phyloP scores from a whole-genome alignment of 176 grass and related monocot genomes.

The Saccharum officinarum region DNA sequence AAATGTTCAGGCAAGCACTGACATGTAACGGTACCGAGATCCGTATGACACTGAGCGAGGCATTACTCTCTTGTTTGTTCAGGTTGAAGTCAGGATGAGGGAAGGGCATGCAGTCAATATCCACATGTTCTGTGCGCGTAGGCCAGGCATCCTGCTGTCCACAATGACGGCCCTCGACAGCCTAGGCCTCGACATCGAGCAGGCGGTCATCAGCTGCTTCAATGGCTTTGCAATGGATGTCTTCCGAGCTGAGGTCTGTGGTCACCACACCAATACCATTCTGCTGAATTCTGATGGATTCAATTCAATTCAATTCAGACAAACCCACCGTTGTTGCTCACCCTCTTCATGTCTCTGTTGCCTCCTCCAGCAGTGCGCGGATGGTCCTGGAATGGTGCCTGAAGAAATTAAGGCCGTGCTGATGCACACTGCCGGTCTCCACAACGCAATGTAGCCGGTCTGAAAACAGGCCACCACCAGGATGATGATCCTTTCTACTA shows the following conservation, averaged over 20 bases:
- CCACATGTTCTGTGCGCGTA: constrained; percentile 83
- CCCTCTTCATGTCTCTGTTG: constrained; percentile 19
- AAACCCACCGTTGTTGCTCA: neutral
- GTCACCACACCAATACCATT: neutral
- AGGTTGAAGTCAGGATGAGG: constrained; percentile 86
- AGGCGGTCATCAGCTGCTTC: constrained; percentile 77
- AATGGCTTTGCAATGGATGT: constrained; percentile 73
- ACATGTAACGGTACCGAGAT: neutral
- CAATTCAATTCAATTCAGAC: neutral
- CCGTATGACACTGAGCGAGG: neutral
- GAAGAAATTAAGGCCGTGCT: constrained; percentile 87
- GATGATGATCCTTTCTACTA: neutral
- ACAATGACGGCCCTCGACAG: constrained; percentile 69
- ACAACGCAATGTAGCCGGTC: constrained; percentile 39
- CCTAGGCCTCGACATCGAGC: constrained; percentile 69
- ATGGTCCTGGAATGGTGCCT: constrained; percentile 53
- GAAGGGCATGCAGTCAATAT: constrained; percentile 75
- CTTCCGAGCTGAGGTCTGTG: constrained; percentile 72
- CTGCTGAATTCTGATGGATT: neutral
- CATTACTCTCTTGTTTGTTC: neutral
- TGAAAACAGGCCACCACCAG: neutral
- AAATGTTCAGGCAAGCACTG: neutral
- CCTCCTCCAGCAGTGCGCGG: constrained; percentile 56
- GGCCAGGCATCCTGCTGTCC: constrained; percentile 61
- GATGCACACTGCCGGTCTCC: constrained; percentile 57